Conservation (phyloP, 2,329 filamentous ascomycete genomes). For the Fusarium chuoi region DNA sequence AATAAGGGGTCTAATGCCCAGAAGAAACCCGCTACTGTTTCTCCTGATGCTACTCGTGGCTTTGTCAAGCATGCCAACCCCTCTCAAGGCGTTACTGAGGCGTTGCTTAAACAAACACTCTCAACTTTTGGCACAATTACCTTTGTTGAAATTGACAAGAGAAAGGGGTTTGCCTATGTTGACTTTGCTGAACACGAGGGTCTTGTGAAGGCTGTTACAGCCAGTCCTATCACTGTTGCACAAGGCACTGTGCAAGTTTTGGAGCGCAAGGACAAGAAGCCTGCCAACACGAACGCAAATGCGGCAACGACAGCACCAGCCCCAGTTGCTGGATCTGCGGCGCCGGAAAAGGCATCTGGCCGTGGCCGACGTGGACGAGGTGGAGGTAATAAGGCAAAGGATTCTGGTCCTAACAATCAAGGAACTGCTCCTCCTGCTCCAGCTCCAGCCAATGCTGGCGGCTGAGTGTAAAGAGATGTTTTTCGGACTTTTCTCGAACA, state of each 20-base stretch:
- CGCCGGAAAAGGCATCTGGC: slow-evolving; percentile 46
- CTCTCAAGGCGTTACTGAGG: slow-evolving; percentile 90
- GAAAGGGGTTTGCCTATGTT: slow-evolving; percentile 94
- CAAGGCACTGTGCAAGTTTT: slow-evolving; percentile 89
- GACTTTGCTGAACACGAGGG: slow-evolving; percentile 81
- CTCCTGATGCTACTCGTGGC: slow-evolving; percentile 67
- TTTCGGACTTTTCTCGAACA: slow-evolving; percentile 24
- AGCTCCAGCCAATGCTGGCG: slow-evolving; percentile 24
- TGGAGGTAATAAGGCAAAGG: slow-evolving; percentile 44
- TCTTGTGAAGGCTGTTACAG: slow-evolving; percentile 81
- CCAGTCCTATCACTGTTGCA: slow-evolving; percentile 83
- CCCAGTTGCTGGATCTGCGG: slow-evolving; percentile 26
- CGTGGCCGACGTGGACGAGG: slow-evolving; percentile 49
- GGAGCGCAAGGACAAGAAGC: slow-evolving; percentile 76
- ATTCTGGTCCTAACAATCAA: slow-evolving; percentile 31
- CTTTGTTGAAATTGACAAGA: slow-evolving; percentile 90
- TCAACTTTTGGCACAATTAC: slow-evolving; percentile 77
- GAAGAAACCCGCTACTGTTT: slow-evolving; percentile 48
- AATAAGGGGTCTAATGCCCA: slow-evolving; percentile 44
- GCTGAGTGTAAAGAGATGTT: slow-evolving; percentile 22
- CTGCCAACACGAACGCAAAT: slow-evolving; percentile 35
- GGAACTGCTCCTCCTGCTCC: background rate
- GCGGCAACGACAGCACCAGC: slow-evolving; percentile 26
- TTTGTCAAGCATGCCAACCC: slow-evolving; percentile 87
- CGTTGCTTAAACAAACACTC: slow-evolving; percentile 79